These are phyloP conservation scores for Arabidopsis suecica DNA, from an alignment of 345 rosid species.

Conservation along the genomic window DNA sequence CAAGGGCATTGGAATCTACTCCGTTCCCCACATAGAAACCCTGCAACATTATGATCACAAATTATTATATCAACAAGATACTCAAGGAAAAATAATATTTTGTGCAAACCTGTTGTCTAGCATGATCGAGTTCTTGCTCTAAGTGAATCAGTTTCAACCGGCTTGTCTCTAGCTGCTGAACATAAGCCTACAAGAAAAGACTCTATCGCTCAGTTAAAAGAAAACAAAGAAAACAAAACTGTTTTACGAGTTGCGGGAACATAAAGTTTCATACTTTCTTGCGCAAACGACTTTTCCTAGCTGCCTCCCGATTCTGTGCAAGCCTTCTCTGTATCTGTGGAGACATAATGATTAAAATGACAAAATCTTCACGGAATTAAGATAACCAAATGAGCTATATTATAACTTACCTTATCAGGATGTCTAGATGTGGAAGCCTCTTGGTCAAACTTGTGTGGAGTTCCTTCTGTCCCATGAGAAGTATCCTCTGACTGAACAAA, in stretches of 20 bases:
- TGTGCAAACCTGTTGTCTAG: constrained; percentile 74
- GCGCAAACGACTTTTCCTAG: constrained; percentile 94
- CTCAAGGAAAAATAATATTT: not conserved
- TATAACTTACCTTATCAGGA: constrained; percentile 61
- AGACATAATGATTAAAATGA: constrained; percentile 11
- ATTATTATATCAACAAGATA: not conserved
- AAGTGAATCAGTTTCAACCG: constrained; percentile 80
- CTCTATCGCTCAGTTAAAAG: constrained; percentile 15
- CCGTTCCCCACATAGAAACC: constrained; percentile 65
- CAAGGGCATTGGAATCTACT: constrained; percentile 55
- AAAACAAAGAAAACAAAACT: constrained; percentile 12
- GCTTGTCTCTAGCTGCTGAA: constrained; percentile 93
- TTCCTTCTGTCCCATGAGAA: constrained; percentile 66
- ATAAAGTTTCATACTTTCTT: constrained; percentile 66
- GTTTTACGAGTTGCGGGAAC: not conserved
- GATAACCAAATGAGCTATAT: constrained; percentile 5
- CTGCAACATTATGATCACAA: constrained; percentile 45
- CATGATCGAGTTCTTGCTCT: constrained; percentile 84
- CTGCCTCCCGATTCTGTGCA: constrained; percentile 98
- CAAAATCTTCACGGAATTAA: not conserved
- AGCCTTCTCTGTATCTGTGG: constrained; percentile 85
- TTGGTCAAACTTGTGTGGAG: constrained; percentile 73
- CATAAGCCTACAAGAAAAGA: constrained; percentile 74
- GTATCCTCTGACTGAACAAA: constrained; percentile 80
- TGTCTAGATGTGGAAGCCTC: constrained; percentile 78